Evolutionary conservation across 2,329 filamentous ascomycete species (phyloP).

Genomic region (Albophoma yamanashiensis): DNA sequence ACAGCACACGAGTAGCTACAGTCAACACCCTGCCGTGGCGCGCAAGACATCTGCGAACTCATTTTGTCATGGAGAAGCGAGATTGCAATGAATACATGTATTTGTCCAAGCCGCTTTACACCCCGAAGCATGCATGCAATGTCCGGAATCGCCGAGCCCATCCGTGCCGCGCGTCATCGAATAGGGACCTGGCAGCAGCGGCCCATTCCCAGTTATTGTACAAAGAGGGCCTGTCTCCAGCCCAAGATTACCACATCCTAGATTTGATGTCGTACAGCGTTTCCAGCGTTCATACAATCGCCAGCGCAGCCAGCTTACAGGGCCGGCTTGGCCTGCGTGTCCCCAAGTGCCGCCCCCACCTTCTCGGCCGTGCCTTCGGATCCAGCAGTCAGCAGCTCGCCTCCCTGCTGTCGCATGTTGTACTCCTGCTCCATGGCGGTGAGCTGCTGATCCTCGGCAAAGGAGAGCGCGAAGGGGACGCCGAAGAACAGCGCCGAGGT

Average conservation of each 20-base stretch:
- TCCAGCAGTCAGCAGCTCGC: conserved; percentile 52
- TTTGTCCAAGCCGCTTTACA: background rate
- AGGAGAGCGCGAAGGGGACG: conserved; percentile 87
- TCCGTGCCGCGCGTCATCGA: conserved; percentile 9
- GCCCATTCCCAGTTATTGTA: conserved; percentile 18
- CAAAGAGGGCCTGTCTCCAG: conserved; percentile 4
- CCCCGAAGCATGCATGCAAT: conserved; percentile 7
- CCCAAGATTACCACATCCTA: background rate
- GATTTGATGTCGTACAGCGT: conserved; percentile 2
- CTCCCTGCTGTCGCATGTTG: conserved; percentile 86
- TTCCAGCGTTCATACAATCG: background rate
- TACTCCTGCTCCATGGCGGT: conserved; percentile 97
- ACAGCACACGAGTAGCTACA: conserved; percentile 3
- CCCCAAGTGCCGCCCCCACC: conserved; percentile 38
- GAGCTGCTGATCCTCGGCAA: conserved; percentile 92
- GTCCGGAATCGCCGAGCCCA: conserved; percentile 1
- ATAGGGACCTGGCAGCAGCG: background rate
- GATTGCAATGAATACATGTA: conserved; percentile 5
- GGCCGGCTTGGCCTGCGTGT: conserved; percentile 34
- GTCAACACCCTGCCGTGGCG: conserved; percentile 10
- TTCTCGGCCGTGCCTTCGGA: conserved; percentile 35
- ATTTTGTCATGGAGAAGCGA: conserved; percentile 17
- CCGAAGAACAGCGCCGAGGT: conserved; percentile 83
- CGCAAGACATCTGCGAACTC: conserved; percentile 16
- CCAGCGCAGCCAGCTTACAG: conserved; percentile 28